Conservation (phyloP, 2,329 filamentous ascomycete genomes). For the Akanthomyces lecanii region DNA sequence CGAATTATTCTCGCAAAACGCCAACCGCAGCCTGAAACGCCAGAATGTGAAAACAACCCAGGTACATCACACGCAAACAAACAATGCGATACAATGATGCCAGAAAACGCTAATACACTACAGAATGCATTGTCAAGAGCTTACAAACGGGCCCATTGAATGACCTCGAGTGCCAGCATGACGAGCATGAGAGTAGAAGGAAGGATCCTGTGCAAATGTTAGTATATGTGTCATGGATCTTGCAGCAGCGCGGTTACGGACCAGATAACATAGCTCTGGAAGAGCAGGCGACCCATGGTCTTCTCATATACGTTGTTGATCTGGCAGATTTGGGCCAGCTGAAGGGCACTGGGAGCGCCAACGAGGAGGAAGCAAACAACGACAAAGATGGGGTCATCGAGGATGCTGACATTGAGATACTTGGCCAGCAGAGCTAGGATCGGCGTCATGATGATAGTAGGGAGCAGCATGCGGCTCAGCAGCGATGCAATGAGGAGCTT, state of each 20-base stretch:
- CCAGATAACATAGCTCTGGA: conserved; percentile 88
- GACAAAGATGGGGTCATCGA: conserved; percentile 97
- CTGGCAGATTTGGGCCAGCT: conserved; percentile 97
- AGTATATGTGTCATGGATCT: conserved; percentile 18
- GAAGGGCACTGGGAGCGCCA: conserved; percentile 86
- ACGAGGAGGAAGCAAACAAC: conserved; percentile 96
- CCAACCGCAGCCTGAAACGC: conserved; percentile 11
- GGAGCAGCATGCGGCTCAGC: conserved; percentile 85
- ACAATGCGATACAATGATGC: not conserved
- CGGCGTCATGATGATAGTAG: conserved; percentile 88
- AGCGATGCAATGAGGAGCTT: conserved; percentile 83
- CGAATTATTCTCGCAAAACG: not conserved
- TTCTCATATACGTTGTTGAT: conserved; percentile 95
- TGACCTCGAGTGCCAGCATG: conserved; percentile 84
- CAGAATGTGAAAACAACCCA: not conserved
- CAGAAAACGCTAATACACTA: conserved; percentile 16
- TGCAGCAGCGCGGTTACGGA: conserved; percentile 40
- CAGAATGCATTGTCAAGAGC: conserved; percentile 16
- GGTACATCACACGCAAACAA: conserved; percentile 6
- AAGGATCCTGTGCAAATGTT: conserved; percentile 63
- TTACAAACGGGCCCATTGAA: conserved; percentile 67
- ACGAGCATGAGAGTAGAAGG: conserved; percentile 89
- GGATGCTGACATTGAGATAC: conserved; percentile 84
- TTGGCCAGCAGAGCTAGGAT: conserved; percentile 83
- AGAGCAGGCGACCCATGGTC: conserved; percentile 87